These are phyloP conservation scores for Plasmodium inui DNA, from an alignment of 169 alveolate genomes.

Conservation along the genomic window DNA sequence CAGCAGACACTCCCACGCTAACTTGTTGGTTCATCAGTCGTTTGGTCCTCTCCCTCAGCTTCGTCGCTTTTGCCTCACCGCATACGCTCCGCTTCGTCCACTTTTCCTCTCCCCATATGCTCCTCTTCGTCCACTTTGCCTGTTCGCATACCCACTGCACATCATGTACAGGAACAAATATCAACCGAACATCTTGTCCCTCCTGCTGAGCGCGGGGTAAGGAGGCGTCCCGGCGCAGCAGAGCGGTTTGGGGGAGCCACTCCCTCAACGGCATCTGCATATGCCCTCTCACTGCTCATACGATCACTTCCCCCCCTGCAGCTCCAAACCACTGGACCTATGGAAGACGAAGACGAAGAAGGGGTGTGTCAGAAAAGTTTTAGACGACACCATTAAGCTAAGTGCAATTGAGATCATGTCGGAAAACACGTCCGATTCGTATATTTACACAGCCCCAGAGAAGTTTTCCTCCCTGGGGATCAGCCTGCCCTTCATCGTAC, in stretches of 20 bases:
- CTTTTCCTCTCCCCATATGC: neutral
- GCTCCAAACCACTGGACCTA: conserved; percentile 66
- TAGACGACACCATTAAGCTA: conserved; percentile 64
- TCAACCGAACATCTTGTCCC: conserved; percentile 55
- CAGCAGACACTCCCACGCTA: neutral
- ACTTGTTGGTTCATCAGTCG: neutral
- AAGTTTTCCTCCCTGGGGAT: conserved; percentile 33
- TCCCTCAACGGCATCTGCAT: neutral
- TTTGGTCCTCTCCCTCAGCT: neutral
- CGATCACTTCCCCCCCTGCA: neutral
- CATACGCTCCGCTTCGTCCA: neutral
- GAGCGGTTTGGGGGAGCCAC: neutral
- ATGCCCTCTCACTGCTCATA: neutral
- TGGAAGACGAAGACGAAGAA: conserved; percentile 65
- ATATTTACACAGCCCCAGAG: conserved; percentile 49
- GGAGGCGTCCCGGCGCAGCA: neutral
- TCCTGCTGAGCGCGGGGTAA: conserved; percentile 74
- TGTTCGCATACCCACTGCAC: neutral
- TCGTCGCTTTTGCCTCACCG: neutral
- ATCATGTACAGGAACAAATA: conserved; percentile 62
- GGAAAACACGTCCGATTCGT: conserved; percentile 65
- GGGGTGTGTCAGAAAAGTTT: conserved; percentile 56
- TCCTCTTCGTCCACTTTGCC: neutral
- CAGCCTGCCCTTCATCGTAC: conserved; percentile 45
- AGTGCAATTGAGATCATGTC: conserved; percentile 67